Evolutionary conservation across 2,329 filamentous ascomycete genomes (phyloP), one percentile per base, ranked within the genome.

Genomic region (Emydomyces testavorans): DNA sequence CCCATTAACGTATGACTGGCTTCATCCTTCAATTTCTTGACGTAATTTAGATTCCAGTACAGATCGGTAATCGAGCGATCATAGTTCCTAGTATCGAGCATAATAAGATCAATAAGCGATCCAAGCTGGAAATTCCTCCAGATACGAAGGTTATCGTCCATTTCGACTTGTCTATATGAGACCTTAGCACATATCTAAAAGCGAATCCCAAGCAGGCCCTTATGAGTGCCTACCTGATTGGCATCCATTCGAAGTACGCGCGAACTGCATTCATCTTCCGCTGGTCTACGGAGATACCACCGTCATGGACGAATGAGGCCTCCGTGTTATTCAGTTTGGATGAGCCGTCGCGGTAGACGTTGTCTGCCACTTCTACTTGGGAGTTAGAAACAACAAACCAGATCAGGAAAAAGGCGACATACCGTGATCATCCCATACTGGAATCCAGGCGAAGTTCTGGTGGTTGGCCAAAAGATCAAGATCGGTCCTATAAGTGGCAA

Each of bases 241-340:
- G 75, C 72, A 76, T 75, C 76, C 77, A 81, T 58, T 83, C 79
- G 50, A 82, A 83, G 56, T 82, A 82, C 1, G 81, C 80, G 29
- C 82, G 71, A 1, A 85, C 80, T 1, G 80, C 82, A 46, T 85
- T 83, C 71, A 83, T 79, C 67, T 85, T 85, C 53, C 81, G 74
- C 59, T 82, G 77, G 54, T 85, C 81, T n/a, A 84, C 77, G 28
- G 73, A 77, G n/a, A 85, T 71, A 11, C 71, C 69, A 2, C 74
- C 74, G 48, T 77, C 71, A 41, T 72, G 68, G 26, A 77, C 58
- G 63, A 84, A 85, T 0, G 77, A 81, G 6, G 75, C 72, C 57
- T 83, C 79, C 6, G 77, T 82, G 60, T 85, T 85, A 60, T 79
- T 81, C 18, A 82, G 64, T 2, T 71, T 67, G 1, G 74, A 72